phyloP scores from a whole-genome alignment of 495 filamentous ascomycete genomes.

The Hypoxylon crocopeplum region DNA sequence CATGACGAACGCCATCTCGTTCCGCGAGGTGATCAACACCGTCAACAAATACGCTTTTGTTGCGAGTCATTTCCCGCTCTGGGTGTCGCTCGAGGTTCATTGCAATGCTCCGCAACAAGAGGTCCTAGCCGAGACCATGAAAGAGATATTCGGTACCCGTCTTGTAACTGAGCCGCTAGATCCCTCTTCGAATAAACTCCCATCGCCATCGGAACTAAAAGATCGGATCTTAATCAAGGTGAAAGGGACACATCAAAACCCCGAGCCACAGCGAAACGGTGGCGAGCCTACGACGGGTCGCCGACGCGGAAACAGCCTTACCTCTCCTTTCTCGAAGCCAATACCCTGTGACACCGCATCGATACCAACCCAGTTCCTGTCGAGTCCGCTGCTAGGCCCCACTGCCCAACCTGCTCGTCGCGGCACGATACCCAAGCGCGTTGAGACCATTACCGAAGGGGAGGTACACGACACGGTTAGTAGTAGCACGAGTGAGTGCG shows the following conservation, averaged over 20 bases:
- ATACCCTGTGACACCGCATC: conserved; percentile 59
- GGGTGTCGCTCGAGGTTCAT: conserved; percentile 94
- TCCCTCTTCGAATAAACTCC: conserved; percentile 68
- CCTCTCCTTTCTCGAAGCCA: conserved; percentile 73
- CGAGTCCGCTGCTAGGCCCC: conserved; percentile 61
- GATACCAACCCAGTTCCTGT: conserved; percentile 60
- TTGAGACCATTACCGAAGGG: conserved; percentile 58
- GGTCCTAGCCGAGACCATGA: conserved; percentile 91
- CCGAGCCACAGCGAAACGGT: conserved; percentile 46
- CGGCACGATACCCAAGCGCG: conserved; percentile 36
- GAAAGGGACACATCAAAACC: conserved; percentile 64
- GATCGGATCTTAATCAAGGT: conserved; percentile 91
- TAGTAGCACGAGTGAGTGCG: conserved; percentile 63
- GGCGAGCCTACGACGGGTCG: conserved; percentile 56
- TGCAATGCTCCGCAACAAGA: conserved; percentile 83
- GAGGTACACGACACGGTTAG: conserved; percentile 57
- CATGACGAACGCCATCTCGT: conserved; percentile 83
- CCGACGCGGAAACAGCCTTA: conserved; percentile 77
- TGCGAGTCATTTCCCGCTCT: conserved; percentile 81
- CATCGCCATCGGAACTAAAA: conserved; percentile 84
- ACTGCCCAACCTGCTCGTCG: conserved; percentile 42
- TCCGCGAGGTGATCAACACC: conserved; percentile 87
- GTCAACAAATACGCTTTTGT: conserved; percentile 93
- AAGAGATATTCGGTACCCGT: conserved; percentile 76
- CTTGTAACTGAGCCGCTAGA: conserved; percentile 78